phyloP scores from a whole-genome alignment of 352 stramenopile species.

The Phytophthora rubi region DNA sequence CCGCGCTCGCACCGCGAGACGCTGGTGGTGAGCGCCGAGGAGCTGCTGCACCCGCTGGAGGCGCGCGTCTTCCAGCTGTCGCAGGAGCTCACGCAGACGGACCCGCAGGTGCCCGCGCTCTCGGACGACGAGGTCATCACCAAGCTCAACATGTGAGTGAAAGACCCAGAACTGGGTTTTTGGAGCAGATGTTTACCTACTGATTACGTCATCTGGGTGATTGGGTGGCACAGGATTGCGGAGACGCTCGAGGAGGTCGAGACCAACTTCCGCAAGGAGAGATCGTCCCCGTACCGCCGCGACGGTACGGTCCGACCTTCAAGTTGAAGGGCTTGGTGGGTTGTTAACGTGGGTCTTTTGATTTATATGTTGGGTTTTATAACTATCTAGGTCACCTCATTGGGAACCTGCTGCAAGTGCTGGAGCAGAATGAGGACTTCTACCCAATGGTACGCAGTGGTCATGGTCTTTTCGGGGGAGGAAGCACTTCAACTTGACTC shows the following conservation, averaged over 20 bases:
- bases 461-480: slow-evolving; percentile 11
- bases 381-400: slow-evolving; percentile 67
- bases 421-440: slow-evolving; percentile 87
- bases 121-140: slow-evolving; percentile 66
- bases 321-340: slow-evolving; percentile 1
- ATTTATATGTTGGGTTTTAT: neutral
- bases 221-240: slow-evolving; percentile 55
- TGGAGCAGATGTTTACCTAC: neutral
- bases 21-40: slow-evolving; percentile 40
- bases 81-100: slow-evolving; percentile 63
- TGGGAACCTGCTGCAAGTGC: slow-evolving; percentile 72
- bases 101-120: slow-evolving; percentile 43
- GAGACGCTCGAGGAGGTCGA: slow-evolving; percentile 83
- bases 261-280: slow-evolving; percentile 76
- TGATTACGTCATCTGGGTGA: slow-evolving; percentile 11
- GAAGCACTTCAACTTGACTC: slow-evolving; percentile 28
- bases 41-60: slow-evolving; percentile 66
- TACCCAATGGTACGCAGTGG: slow-evolving; percentile 66
- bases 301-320: slow-evolving; percentile 51
- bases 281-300: slow-evolving; percentile 69
- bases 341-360: neutral
- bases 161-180: slow-evolving; percentile 1
- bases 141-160: slow-evolving; percentile 79
- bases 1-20: slow-evolving; percentile 37
- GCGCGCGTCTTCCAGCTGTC: slow-evolving; percentile 65